Evolutionary conservation across 1,284 basidiomycete species (phyloP).

Genomic region (Jaminaea rosea): DNA sequence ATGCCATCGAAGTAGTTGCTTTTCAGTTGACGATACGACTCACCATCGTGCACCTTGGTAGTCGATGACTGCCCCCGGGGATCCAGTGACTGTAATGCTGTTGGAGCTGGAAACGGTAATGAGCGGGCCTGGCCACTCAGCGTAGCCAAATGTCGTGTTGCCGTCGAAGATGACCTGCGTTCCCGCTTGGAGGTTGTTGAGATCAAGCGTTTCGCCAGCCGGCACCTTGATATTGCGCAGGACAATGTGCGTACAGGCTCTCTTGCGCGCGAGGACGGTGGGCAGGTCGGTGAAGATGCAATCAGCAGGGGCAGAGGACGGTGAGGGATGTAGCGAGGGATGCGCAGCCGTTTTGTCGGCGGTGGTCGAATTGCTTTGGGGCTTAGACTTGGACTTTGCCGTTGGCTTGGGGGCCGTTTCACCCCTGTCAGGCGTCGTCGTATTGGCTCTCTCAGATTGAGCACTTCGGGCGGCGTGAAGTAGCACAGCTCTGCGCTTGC

Average conservation of each 20-base stretch:
- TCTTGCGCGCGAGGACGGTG: slow-evolving; percentile 7
- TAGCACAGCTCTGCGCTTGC: too few species aligned
- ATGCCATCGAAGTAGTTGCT: too few species aligned
- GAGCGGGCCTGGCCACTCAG: slow-evolving; percentile 17
- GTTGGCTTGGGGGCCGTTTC: too few species aligned
- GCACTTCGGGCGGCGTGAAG: too few species aligned
- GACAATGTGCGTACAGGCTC: slow-evolving; percentile 14
- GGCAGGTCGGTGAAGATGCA: slow-evolving; percentile 12
- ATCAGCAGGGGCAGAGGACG: too few species aligned
- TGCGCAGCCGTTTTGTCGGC: too few species aligned
- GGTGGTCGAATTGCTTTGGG: too few species aligned
- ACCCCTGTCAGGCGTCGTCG: too few species aligned
- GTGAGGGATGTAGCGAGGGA: too few species aligned
- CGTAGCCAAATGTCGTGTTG: slow-evolving; percentile 17
- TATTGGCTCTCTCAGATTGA: too few species aligned
- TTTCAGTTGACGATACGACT: too few species aligned
- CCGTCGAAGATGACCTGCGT: slow-evolving; percentile 14
- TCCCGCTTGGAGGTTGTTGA: slow-evolving; percentile 8
- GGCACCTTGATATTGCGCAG: slow-evolving; percentile 16
- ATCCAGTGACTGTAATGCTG: slow-evolving; percentile 9
- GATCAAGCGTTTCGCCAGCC: slow-evolving; percentile 14
- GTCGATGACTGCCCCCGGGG: slow-evolving; percentile 5
- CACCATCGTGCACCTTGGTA: slow-evolving; percentile 12
- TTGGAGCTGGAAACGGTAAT: slow-evolving; percentile 5
- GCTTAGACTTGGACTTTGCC: too few species aligned